phyloP scores from a whole-genome alignment of 2,329 filamentous ascomycete genomes.

The Polytolypa hystricis region DNA sequence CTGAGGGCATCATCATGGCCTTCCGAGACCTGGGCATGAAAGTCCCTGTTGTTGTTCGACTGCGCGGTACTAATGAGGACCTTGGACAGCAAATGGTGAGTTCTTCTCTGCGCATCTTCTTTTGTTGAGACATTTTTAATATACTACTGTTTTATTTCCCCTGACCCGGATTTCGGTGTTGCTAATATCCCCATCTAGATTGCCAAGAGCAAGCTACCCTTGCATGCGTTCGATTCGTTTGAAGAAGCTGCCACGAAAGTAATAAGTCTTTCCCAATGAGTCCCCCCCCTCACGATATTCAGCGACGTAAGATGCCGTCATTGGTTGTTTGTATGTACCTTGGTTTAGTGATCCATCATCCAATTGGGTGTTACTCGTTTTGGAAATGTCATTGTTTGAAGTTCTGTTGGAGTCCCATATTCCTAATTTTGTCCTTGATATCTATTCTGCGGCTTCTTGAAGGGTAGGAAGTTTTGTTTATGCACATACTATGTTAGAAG shows the following conservation, averaged over 20 bases:
- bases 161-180: background rate
- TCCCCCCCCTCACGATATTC: too few species aligned
- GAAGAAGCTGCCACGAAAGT: conserved; percentile 60
- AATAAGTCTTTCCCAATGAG: conserved; percentile 45
- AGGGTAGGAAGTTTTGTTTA: too few species aligned
- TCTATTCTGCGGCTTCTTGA: too few species aligned
- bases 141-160: background rate
- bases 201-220: conserved; percentile 52
- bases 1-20: conserved; percentile 59
- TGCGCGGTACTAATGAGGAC: conserved; percentile 64
- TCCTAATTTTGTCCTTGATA: too few species aligned
- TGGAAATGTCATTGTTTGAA: too few species aligned
- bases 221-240: conserved; percentile 64
- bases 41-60: conserved; percentile 66
- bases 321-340: background rate
- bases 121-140: background rate
- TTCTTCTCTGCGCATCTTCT: conserved; percentile 4
- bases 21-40: conserved; percentile 56
- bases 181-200: conserved; percentile 35
- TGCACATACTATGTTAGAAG: too few species aligned
- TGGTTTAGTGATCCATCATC: background rate
- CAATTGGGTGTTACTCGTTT: background rate
- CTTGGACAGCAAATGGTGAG: conserved; percentile 53
- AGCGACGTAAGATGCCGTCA: too few species aligned
- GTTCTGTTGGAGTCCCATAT: too few species aligned